Percentiles rank a stretch among this genome's conserved stretches.
These are phyloP conservation scores for Trichoderma guizhouense DNA, from an alignment of 2,329 filamentous ascomycete species.

Conservation along the genomic window DNA sequence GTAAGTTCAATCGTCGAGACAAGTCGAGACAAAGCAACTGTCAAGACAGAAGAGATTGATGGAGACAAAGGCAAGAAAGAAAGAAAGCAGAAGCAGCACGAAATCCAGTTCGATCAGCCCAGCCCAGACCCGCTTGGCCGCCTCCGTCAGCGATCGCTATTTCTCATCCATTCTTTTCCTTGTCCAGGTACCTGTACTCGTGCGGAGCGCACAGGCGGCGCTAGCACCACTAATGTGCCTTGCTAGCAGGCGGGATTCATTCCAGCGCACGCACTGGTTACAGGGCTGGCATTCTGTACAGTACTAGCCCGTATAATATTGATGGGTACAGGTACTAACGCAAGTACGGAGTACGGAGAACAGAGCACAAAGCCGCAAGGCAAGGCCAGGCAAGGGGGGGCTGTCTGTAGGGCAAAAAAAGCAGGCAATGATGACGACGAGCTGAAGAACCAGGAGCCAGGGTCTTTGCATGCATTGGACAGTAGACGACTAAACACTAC, in stretches of 20 bases:
- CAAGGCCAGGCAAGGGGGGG: not conserved
- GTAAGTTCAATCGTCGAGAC: not conserved
- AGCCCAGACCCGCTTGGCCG: not conserved
- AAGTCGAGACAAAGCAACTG: not conserved
- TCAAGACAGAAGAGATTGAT: not conserved
- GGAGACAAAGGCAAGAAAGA: no score
- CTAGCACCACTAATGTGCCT: not conserved
- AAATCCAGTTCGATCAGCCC: not conserved
- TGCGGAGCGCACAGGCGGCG: not conserved
- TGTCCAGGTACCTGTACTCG: not conserved
- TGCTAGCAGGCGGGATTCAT: not conserved
- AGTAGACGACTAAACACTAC: not conserved
- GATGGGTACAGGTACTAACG: not conserved
- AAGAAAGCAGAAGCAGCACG: not conserved
- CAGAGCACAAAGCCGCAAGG: no score
- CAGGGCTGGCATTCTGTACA: not conserved
- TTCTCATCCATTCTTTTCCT: not conserved
- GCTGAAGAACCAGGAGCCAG: not conserved
- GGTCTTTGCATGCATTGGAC: not conserved
- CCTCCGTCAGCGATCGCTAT: not conserved
- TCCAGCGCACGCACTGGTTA: not conserved
- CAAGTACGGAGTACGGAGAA: no score
- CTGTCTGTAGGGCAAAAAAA: not conserved
- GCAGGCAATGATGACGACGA: slow-evolving; percentile 10
- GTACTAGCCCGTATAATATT: no score